A percentile compares a stretch with the other conserved stretches of the same genome.
Conservation (phyloP, 2,329 filamentous ascomycete species). For the Fusarium musae region DNA sequence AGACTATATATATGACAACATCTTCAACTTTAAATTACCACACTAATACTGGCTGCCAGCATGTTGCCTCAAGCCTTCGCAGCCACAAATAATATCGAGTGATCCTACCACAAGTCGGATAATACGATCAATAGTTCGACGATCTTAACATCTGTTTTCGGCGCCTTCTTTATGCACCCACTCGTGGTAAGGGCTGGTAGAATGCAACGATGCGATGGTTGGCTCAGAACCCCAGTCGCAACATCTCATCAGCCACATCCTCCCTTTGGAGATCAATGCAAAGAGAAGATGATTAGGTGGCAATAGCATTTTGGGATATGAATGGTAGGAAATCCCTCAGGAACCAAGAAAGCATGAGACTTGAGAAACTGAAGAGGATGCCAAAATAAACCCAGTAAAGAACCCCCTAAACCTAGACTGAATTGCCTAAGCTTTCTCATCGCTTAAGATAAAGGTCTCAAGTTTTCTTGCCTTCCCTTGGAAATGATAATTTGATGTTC, state of each 20-base stretch:
- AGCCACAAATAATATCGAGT: constrained; percentile 2
- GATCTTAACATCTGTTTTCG: not conserved
- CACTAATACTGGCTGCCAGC: not conserved
- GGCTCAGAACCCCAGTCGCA: constrained; percentile 5
- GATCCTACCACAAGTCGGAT: constrained; percentile 9
- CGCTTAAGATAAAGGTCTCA: not conserved
- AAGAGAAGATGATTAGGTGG: not conserved
- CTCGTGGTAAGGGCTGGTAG: not conserved
- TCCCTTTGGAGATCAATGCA: not conserved
- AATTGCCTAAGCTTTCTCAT: not conserved
- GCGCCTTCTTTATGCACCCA: constrained; percentile 4
- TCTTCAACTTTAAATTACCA: not conserved
- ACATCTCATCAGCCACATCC: not conserved
- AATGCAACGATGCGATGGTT: constrained; percentile 10
- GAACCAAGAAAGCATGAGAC: not conserved
- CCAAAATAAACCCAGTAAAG: not conserved
- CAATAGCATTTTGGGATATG: not conserved
- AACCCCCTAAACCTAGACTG: not conserved
- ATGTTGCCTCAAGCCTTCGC: constrained; percentile 15
- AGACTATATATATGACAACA: constrained; percentile 3
- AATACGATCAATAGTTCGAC: not conserved
- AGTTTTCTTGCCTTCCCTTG: not conserved
- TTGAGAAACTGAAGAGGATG: not conserved
- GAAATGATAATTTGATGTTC: not conserved
- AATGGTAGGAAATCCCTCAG: not conserved